These are phyloP conservation scores for Colletotrichum costaricense DNA, from an alignment of 2,329 filamentous ascomycete genomes.

Conservation along the genomic window DNA sequence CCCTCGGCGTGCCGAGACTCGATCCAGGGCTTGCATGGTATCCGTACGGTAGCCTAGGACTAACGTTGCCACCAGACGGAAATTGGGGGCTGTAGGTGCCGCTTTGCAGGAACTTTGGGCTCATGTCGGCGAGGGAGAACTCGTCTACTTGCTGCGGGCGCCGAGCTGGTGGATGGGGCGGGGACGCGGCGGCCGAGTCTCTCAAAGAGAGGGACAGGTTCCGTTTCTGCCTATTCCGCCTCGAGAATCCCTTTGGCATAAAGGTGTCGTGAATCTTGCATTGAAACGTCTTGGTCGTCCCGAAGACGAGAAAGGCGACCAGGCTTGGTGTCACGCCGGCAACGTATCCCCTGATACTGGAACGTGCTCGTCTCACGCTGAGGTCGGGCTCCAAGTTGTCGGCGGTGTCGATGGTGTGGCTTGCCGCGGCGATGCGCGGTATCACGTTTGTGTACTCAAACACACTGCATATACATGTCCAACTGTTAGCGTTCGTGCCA, in stretches of 20 bases:
- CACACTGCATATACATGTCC: background rate
- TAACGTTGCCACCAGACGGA: background rate
- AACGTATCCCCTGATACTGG: slow-evolving; percentile 39
- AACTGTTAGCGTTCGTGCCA: too few species aligned
- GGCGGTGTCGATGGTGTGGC: slow-evolving; percentile 44
- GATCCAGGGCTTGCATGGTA: background rate
- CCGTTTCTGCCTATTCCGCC: background rate
- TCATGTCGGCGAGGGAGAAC: slow-evolving; percentile 9
- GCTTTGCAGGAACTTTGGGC: background rate
- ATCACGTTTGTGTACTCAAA: slow-evolving; percentile 37
- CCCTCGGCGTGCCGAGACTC: background rate
- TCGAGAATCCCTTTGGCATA: background rate
- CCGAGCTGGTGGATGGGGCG: background rate
- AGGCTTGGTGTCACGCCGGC: slow-evolving; percentile 41
- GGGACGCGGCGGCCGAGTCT: background rate
- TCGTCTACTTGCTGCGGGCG: background rate
- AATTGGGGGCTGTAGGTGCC: slow-evolving; percentile 2
- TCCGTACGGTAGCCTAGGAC: slow-evolving; percentile 5
- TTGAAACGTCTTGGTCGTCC: slow-evolving; percentile 40
- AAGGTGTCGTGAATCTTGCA: slow-evolving; percentile 13
- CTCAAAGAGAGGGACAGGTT: slow-evolving; percentile 10
- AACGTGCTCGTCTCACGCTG: slow-evolving; percentile 38
- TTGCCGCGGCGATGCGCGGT: slow-evolving; percentile 45
- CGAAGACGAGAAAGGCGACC: slow-evolving; percentile 41
- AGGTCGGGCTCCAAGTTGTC: slow-evolving; percentile 45